Evolutionary conservation across 441 rosid species (phyloP).

Genomic region (Macaranga tanarius): DNA sequence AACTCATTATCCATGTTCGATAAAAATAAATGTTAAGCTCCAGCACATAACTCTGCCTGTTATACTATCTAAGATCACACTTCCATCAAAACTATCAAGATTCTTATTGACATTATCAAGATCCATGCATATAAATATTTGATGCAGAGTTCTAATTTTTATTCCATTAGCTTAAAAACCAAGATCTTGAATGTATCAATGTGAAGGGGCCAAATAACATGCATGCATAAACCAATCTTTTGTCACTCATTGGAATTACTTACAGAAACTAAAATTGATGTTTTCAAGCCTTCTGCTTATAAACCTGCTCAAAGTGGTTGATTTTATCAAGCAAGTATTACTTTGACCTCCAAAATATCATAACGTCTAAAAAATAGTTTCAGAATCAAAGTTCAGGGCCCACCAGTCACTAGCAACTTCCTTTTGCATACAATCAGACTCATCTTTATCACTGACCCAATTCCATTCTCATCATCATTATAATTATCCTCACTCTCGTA

Average conservation of each 20-base stretch:
- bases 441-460: constrained; percentile 25
- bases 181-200: constrained; percentile 1
- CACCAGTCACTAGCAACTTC: constrained; percentile 57
- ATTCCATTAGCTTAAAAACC: background rate
- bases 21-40: too few relatives aligned
- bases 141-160: background rate
- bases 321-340: constrained; percentile 11
- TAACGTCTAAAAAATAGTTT: constrained; percentile 24
- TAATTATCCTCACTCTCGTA: constrained; percentile 20
- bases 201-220: background rate
- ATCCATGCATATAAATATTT: background rate
- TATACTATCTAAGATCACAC: too few relatives aligned
- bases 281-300: background rate
- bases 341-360: constrained; percentile 2
- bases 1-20: too few relatives aligned
- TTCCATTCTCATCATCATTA: constrained; percentile 28
- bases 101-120: background rate
- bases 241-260: background rate
- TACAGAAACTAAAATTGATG: background rate
- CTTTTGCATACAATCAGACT: constrained; percentile 25
- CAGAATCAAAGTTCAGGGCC: constrained; percentile 56
- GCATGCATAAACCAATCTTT: background rate
- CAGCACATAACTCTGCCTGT: too few relatives aligned
- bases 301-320: background rate
- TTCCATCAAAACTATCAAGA: too few relatives aligned